Evolutionary conservation across 805 yeast genomes (phyloP), one percentile per base, ranked within the genome.

Genomic region (Kazachstania africana): DNA sequence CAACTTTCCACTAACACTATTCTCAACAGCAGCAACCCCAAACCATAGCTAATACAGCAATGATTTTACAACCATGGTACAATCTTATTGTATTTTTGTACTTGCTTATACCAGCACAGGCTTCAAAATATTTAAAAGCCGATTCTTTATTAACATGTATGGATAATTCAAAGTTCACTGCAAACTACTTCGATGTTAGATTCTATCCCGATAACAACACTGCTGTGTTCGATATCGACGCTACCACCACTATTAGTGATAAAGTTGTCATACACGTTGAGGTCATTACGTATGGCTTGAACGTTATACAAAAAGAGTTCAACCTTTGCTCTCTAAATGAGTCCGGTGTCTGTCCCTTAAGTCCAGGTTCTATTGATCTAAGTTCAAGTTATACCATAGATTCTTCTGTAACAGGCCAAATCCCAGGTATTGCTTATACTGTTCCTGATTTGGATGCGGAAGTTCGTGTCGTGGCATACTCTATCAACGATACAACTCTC

Each of bases 361-460:
- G 76, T 17, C 71, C 94, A 3, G 97, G 97, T 24, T 84, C 87
- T 56, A 70, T 91, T 43, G 93, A 81, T 41, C 66, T 88, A 26
- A 46, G 56, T 23, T 66, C 79, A 12, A 55, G 62, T 19, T 66
- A 75, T 43, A 39, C 46, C 4, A 40, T 84, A 8, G 51, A 63
- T 8, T 8, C 35, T 2, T 55, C 59, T 17, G 47, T 74, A 34
- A 55, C 69, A 4, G 53, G 59, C 9, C 57, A 67, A 36, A 69
- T 91, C 36, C 98, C 98, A 1, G 68, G 75, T 8, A 65, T 91
- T 15, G 95, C 95, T 2, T 91, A 75, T 58, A 75, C 88, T 1
- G 70, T 91, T 33, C 99, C 99, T 0, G 95, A 91, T 56, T 63
- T 91, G 43, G 99, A 91, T 50, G 99, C 95, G 4, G 70, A 80